These are phyloP conservation scores for Lagenidium sp. DNA, from an alignment of 352 stramenopile species.

Conservation along the genomic window DNA sequence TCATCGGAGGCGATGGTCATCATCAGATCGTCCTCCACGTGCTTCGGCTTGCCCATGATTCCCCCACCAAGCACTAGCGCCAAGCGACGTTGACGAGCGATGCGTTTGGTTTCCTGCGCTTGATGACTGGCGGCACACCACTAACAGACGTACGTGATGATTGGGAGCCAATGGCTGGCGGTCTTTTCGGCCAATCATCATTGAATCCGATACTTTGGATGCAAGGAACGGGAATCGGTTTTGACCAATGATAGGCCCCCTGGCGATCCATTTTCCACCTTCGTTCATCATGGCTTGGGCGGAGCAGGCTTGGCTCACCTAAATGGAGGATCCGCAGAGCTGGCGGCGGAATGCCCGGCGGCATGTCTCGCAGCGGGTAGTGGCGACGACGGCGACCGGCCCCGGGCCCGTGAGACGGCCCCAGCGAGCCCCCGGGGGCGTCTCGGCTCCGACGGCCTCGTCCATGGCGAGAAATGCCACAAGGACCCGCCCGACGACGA, in stretches of 20 bases:
- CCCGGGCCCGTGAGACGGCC: too few species aligned
- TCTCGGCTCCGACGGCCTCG: conserved; percentile 2
- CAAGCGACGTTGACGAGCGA: too few species aligned
- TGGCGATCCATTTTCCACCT: too few species aligned
- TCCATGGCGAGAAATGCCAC: too few species aligned
- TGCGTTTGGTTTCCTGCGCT: conserved; percentile 1
- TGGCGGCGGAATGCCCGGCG: conserved; percentile 9
- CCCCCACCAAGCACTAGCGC: too few species aligned
- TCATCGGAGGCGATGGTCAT: conserved; percentile 88
- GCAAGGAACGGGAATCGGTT: too few species aligned
- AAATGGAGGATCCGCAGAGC: conserved; percentile 18
- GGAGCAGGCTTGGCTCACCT: too few species aligned
- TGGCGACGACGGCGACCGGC: too few species aligned
- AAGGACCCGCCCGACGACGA: too few species aligned
- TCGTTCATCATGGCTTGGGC: too few species aligned
- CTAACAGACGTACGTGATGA: conserved; percentile 17
- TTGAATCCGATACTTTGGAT: too few species aligned
- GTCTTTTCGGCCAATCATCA: conserved; percentile 11
- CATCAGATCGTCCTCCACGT: conserved; percentile 58
- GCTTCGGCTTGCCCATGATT: conserved; percentile 26
- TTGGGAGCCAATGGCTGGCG: conserved; percentile 5
- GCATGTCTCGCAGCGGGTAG: conserved; percentile 3
- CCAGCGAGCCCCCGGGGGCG: too few species aligned
- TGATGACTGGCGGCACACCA: conserved; percentile 7
- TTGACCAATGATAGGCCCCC: conserved; percentile 7